Evolutionary conservation across 1,284 basidiomycete genomes (phyloP), one percentile per base, ranked within the genome.

Genomic region (Fistulinella staudtii): DNA sequence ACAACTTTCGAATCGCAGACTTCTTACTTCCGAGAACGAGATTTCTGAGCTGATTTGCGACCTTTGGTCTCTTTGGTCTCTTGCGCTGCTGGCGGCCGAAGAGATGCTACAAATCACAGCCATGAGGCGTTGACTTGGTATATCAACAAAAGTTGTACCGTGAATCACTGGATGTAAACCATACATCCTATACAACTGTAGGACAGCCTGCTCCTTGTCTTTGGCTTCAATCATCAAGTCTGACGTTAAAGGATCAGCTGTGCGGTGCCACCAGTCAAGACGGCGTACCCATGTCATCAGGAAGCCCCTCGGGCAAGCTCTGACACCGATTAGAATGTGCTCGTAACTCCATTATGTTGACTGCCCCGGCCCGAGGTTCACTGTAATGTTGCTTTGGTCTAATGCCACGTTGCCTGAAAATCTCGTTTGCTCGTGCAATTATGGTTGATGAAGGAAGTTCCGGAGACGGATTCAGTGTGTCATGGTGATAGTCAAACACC

Each of bases 181-280:
- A 58, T 95, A 94, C 36, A 89, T 82, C 50, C 91, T 69, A 59
- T 89, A 84, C 30, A 95, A 63, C 52, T 94, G 81, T 43, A 96
- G 76, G 7, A 96, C 92, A 7, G 91, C 92, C 63, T 95, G 93
- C 65, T 95, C 93, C 68, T 93, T 92, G 63, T 90, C 88, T 63
- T 93, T 91, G 8, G 87, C 87, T 68, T 96, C 93, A 50, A 96
- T 90, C 92, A 95, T 95, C 52, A 95, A 63, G 65, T 95, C 91
- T 80, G 14, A 50, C 18, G 22, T 22, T 20, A 13, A 3, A 30
- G 27, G 4, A 31, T 46, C 25, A 45, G 40, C 24, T 29, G 25
- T 41, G 15, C 23, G 4, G 21, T 39, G n/a, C 29, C 38, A 18
- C 11, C 2, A 2, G 4, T 45, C 25, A n/a, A 31, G 8, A 10